Conservation (phyloP, 1,139 yeast species). For the Candida neerlandica region DNA sequence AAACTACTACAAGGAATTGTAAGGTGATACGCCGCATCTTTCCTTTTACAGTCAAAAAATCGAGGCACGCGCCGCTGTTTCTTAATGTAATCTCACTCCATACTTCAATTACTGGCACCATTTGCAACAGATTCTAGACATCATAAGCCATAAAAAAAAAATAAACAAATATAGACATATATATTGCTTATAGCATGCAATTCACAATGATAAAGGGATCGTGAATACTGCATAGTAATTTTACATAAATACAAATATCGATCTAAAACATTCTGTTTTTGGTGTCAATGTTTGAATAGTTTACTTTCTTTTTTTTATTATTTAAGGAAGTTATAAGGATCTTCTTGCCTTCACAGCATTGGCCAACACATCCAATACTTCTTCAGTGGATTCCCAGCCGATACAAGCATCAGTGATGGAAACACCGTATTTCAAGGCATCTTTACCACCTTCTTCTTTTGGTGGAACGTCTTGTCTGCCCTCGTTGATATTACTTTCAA, state of each 20-base stretch:
- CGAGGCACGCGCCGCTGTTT: no score
- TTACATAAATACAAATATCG: not conserved
- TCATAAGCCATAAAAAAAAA: no score
- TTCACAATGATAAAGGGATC: not conserved
- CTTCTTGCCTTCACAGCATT: slow-evolving; percentile 84
- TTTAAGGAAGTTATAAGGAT: slow-evolving; percentile 20
- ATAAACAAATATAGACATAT: no score
- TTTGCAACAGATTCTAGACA: no score
- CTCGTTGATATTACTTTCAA: slow-evolving; percentile 89
- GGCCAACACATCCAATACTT: slow-evolving; percentile 76
- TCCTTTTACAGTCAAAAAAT: no score
- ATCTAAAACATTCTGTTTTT: slow-evolving; percentile 5
- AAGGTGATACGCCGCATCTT: not conserved
- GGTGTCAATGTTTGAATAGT: no score
- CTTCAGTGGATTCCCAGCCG: slow-evolving; percentile 85
- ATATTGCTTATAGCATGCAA: not conserved
- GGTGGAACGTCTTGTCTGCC: slow-evolving; percentile 87
- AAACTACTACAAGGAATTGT: not conserved
- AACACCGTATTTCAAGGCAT: slow-evolving; percentile 87
- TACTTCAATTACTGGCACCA: no score
- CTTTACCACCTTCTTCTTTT: slow-evolving; percentile 54
- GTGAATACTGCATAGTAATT: not conserved
- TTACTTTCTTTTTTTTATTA: not conserved
- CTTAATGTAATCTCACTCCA: no score
- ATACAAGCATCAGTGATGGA: slow-evolving; percentile 97